Conservation (phyloP, 768 basidiomycete genomes). For the Tulasnella sp. region DNA sequence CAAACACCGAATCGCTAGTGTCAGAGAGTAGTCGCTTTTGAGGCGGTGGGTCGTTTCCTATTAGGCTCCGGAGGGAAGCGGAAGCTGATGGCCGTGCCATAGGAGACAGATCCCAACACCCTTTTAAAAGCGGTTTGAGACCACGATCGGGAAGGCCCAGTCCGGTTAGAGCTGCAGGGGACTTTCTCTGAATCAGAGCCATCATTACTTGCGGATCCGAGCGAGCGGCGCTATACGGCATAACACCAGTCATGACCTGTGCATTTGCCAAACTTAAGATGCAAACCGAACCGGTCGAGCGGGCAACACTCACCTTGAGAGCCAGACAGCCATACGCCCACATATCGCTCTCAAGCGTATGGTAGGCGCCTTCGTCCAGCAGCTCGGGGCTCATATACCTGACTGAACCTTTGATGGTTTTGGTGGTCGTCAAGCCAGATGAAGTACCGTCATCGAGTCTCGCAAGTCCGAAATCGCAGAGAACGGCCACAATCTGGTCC, state of each 20-base stretch:
- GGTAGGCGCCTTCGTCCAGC: background rate
- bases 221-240: background rate
- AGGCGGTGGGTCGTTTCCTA: no score
- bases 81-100: background rate
- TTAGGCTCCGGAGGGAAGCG: no score
- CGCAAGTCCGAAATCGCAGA: constrained; percentile 4
- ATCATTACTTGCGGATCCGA: background rate
- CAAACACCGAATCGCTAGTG: no score
- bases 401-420: background rate
- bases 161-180: background rate
- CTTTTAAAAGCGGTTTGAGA: background rate
- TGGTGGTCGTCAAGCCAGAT: background rate
- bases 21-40: no score
- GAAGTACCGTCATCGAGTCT: background rate
- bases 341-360: background rate
- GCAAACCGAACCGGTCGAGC: background rate
- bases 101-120: background rate
- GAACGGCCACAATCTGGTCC: background rate
- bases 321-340: background rate
- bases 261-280: background rate
- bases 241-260: background rate
- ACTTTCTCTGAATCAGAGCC: background rate
- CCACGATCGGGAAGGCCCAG: background rate
- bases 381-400: background rate
- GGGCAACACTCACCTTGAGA: background rate